Evolutionary conservation across 106 monocot species (phyloP).

Genomic region (Dioscorea zingiberensis): DNA sequence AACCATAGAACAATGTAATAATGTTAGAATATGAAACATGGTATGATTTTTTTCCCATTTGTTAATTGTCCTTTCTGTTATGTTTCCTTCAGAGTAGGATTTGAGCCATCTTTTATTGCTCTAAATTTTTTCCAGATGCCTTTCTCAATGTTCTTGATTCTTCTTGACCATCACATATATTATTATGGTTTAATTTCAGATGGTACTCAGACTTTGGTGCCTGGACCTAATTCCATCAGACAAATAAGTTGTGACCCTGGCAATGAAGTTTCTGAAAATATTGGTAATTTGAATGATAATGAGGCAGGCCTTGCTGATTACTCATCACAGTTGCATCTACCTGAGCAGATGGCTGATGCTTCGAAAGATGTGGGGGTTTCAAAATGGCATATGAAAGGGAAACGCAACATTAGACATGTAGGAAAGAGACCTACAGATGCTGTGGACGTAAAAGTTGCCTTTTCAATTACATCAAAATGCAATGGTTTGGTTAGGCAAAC

Average conservation of each 20-base stretch:
- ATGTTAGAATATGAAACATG: too few relatives aligned
- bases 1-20: too few relatives aligned
- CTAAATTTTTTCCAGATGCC: too few relatives aligned
- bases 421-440: constrained; percentile 27
- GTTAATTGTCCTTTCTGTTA: too few relatives aligned
- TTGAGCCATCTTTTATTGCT: too few relatives aligned
- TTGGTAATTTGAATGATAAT: not conserved
- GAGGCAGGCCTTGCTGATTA: not conserved
- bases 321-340: not conserved
- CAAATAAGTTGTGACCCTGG: not conserved
- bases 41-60: too few relatives aligned
- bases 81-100: too few relatives aligned
- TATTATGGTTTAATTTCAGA: not conserved
- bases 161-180: not conserved
- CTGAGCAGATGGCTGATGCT: constrained; percentile 20
- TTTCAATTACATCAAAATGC: constrained; percentile 8
- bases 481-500: constrained; percentile 9
- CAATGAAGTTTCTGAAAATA: not conserved
- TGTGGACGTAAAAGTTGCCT: constrained; percentile 1
- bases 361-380: constrained; percentile 45
- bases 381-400: constrained; percentile 87
- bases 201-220: not conserved
- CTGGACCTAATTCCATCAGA: not conserved
- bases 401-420: constrained; percentile 63
- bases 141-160: too few relatives aligned